phyloP scores from a whole-genome alignment of 306 rosid species.

The Cicer yamashitae region DNA sequence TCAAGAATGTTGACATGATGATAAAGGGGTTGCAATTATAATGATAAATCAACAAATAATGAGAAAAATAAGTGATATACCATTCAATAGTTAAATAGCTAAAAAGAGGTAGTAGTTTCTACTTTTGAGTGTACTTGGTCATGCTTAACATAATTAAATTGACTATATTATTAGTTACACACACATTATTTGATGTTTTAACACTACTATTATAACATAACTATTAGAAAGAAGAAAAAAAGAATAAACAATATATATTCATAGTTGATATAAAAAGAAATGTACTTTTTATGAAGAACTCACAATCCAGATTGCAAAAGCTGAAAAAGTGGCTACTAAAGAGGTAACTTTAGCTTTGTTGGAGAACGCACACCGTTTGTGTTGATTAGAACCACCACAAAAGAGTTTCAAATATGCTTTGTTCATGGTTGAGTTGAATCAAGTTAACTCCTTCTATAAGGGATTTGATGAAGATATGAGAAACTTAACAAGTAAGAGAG shows the following conservation, averaged over 20 bases:
- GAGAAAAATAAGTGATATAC: background rate
- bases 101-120: background rate
- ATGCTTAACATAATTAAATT: constrained; percentile 2
- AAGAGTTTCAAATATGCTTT: constrained; percentile 38
- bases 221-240: background rate
- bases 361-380: background rate
- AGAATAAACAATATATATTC: background rate
- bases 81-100: background rate
- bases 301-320: constrained; percentile 37
- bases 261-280: background rate
- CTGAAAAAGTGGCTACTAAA: constrained; percentile 41
- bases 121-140: background rate
- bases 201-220: background rate
- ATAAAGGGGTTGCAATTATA: background rate
- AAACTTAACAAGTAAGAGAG: background rate
- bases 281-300: background rate
- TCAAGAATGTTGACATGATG: background rate
- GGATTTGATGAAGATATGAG: background rate
- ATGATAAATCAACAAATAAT: background rate
- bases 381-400: constrained; percentile 42
- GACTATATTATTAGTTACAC: background rate
- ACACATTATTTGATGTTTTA: background rate
- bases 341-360: constrained; percentile 34
- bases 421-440: constrained; percentile 47
- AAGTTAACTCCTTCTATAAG: background rate